Evolutionary conservation across 2,329 filamentous ascomycete genomes (phyloP).

Genomic region (Stagonosporopsis rhizophila): DNA sequence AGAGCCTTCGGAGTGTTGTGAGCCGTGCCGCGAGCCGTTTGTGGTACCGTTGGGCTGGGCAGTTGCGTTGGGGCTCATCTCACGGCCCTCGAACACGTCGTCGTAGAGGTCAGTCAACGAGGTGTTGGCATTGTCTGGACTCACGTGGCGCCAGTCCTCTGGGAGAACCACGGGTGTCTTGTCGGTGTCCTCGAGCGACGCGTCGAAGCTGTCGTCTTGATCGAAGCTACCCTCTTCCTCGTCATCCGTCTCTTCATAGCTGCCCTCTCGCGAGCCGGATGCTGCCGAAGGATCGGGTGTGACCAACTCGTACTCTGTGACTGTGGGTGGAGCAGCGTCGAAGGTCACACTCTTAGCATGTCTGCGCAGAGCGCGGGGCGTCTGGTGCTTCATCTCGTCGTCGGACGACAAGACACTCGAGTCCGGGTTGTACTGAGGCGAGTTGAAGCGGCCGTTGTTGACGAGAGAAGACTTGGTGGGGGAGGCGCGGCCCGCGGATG

Average conservation of each 20-base stretch:
- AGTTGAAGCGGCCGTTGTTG: slow-evolving; percentile 63
- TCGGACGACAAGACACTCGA: slow-evolving; percentile 47
- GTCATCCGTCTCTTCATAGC: slow-evolving; percentile 77
- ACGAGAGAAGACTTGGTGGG: slow-evolving; percentile 91
- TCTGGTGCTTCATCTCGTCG: slow-evolving; percentile 65
- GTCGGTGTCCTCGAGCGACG: slow-evolving; percentile 91
- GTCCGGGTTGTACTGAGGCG: slow-evolving; percentile 51
- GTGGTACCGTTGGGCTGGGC: slow-evolving; percentile 53
- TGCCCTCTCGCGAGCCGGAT: slow-evolving; percentile 89
- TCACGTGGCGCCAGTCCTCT: slow-evolving; percentile 90
- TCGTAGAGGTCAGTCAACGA: slow-evolving; percentile 64
- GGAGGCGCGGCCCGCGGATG: slow-evolving; percentile 62
- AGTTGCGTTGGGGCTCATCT: slow-evolving; percentile 72
- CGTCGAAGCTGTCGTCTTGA: slow-evolving; percentile 91
- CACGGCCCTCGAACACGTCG: slow-evolving; percentile 69
- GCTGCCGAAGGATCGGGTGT: slow-evolving; percentile 93
- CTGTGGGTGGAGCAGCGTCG: slow-evolving; percentile 87
- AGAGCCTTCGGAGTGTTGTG: slow-evolving; percentile 78
- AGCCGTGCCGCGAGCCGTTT: slow-evolving; percentile 67
- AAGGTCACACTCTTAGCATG: slow-evolving; percentile 98
- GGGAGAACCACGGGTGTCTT: slow-evolving; percentile 98
- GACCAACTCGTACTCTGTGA: slow-evolving; percentile 98
- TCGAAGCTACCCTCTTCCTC: slow-evolving; percentile 70
- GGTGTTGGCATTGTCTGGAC: slow-evolving; percentile 66
- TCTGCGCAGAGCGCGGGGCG: slow-evolving; percentile 74